These are phyloP conservation scores for Sabuloglossum arenarium DNA, from an alignment of 495 filamentous ascomycete genomes.

Conservation along the genomic window DNA sequence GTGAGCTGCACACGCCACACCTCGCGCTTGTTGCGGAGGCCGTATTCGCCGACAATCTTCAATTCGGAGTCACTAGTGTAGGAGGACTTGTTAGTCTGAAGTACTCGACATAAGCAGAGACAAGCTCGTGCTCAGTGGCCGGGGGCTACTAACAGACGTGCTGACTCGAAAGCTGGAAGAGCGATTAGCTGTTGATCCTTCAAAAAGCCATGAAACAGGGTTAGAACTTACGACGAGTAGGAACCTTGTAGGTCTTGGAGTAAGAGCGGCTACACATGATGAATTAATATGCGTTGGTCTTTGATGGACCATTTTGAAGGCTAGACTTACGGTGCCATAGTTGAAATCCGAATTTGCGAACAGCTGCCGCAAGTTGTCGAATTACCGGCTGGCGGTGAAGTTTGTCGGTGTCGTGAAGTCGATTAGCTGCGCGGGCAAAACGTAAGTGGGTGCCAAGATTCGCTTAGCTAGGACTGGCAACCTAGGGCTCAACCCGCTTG, in stretches of 20 bases:
- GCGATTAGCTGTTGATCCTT: conserved; percentile 8
- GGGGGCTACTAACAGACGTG: conserved; percentile 89
- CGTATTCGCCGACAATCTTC: conserved; percentile 98
- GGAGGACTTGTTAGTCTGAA: conserved; percentile 20
- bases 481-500: not conserved
- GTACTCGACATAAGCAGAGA: conserved; percentile 84
- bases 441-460: not conserved
- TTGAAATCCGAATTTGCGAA: conserved; percentile 16
- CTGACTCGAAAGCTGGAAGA: conserved; percentile 70
- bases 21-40: conserved; percentile 99
- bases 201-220: conserved; percentile 10
- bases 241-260: conserved; percentile 98
- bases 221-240: conserved; percentile 29
- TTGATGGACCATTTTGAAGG: not conserved
- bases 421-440: not conserved
- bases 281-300: conserved; percentile 8
- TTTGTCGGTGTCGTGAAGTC: not conserved
- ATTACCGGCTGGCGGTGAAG: not conserved
- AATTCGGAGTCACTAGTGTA: conserved; percentile 85
- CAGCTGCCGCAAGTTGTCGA: not conserved
- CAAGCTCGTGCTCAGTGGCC: conserved; percentile 98
- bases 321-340: conserved; percentile 28
- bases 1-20: conserved; percentile 99
- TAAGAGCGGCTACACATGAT: conserved; percentile 39
- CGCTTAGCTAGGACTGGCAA: not conserved